A percentile compares a stretch with the other conserved stretches of the same genome.
Conservation (phyloP, 257 asterid species). For the Penstemon barbatus region DNA sequence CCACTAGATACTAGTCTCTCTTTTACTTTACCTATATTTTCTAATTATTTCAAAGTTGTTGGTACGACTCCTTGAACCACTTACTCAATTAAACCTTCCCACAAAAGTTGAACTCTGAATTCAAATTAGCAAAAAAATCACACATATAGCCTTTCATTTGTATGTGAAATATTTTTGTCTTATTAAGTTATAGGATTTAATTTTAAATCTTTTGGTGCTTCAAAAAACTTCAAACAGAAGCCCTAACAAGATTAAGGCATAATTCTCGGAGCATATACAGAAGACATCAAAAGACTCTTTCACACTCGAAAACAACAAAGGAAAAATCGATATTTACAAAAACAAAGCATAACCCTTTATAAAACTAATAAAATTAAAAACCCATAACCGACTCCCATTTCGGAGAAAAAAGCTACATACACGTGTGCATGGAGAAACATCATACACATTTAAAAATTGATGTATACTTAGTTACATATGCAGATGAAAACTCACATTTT, state of each 20-base stretch:
- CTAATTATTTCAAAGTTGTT: not conserved
- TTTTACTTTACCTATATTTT: not conserved
- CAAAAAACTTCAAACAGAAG: not conserved
- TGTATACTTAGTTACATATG: not conserved
- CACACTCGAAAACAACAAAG: no score
- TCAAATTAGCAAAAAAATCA: constrained; percentile 3
- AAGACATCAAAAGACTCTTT: no score
- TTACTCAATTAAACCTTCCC: not conserved
- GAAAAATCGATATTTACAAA: not conserved
- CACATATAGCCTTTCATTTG: not conserved
- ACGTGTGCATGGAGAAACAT: constrained; percentile 5
- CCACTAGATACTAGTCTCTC: not conserved
- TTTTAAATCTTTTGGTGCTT: not conserved
- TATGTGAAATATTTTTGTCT: not conserved
- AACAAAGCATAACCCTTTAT: not conserved
- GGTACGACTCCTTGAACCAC: not conserved
- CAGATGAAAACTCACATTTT: not conserved
- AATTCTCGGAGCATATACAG: no score
- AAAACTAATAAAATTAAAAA: no score
- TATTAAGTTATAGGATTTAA: not conserved
- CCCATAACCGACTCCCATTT: not conserved
- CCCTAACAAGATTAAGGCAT: no score
- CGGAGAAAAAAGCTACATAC: not conserved
- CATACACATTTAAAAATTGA: not conserved
- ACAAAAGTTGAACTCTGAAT: not conserved